Evolutionary conservation across 1,284 basidiomycete genomes (phyloP), one percentile per base, ranked within the genome.

Genomic region (Cryptococcus deneoformans): DNA sequence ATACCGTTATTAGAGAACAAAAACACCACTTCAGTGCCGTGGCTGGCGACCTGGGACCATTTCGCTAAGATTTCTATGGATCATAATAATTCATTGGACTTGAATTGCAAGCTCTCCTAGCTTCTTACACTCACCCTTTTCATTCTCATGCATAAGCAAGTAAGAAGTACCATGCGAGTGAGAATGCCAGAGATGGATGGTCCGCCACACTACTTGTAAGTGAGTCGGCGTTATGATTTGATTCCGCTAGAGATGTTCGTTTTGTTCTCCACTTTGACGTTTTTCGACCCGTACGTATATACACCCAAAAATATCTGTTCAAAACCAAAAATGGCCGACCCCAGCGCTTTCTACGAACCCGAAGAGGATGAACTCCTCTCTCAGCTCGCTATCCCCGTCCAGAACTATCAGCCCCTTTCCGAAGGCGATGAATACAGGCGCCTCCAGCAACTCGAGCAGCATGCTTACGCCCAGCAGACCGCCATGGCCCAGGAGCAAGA

Each of bases 301-400:
- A 46, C 45, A 46, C 0, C 45, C 29, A 29, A 29, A 3, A 29
- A 29, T 5, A 29, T 29, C 29, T 29, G 29, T 29, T 29, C 29
- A 46, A 29, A 29, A 29, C 29, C 29, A 29, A 59, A 69, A 57
- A 76, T 76, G 75, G 73, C 75, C 54, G 72, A 76, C 66, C 71
- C 75, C 46, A 72, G 62, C 50, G 71, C 73, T 46, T 76, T 76
- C 64, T 76, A 76, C 73, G 75, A 76, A 59, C 68, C 73, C 42
- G 71, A 72, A 57, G 73, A 75, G 59, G 74, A 76, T 51, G 75
- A 76, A 58, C 72, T 76, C 48, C 66, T 76, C 37, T 70, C 70
- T 5, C 71, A 72, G n/a, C 68, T 76, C 44, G 63, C 72, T 6
- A 71, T 71, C 8, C 73, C 70, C 44, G 45, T 51, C 48, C 54